Evolutionary conservation across 2,329 filamentous ascomycete genomes (phyloP), one percentile per base, ranked within the genome.

Genomic region (Colletotrichum destructivum): DNA sequence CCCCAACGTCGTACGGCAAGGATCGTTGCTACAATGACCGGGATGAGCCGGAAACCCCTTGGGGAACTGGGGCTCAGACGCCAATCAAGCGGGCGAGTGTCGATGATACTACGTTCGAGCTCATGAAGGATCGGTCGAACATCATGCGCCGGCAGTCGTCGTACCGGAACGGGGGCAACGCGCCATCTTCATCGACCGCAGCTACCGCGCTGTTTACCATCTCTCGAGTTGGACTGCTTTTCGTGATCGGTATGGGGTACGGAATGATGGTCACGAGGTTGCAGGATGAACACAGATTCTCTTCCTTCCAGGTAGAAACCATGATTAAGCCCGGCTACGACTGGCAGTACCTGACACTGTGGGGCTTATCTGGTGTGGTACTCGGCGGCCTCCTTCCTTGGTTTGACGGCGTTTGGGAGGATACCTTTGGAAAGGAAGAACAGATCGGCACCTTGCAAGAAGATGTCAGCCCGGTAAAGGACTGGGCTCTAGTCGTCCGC

Each of bases 361-460:
- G 96, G 96, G 96, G 95, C 1, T 76, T 92, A 12, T 91, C 92
- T 0, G 95, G 95, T 18, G 90, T 98, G 5, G 86, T 88, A 0
- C 83, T 98, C 31, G 96, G 96, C 7, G 92, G 91, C 69, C 82
- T 97, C 62, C 83, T 98, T 69, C 96, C 96, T 1, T 96, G 92
- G 89, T 88, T 98, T 23, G 96, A 99, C 80, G 84, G 88, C 13
- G 80, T 95, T 12, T 96, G 93, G 90, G 90, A 92, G 72, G 84
- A 87, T 54, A 81, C 84, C 9, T 83, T 87, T 74, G 83, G 84
- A 11, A 77, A 79, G 52, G 80, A 80, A 15, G 78, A 78, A 8
- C 79, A 78, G 16, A 77, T 76, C 4, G 75, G 65, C 46, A 75
- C 72, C 47, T 61, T 72, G 21, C 55, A 63, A 62, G 77, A 80